Evolutionary conservation across 805 yeast genomes (phyloP), one percentile per base, ranked within the genome.

Genomic region (Yarrowia sp.): DNA sequence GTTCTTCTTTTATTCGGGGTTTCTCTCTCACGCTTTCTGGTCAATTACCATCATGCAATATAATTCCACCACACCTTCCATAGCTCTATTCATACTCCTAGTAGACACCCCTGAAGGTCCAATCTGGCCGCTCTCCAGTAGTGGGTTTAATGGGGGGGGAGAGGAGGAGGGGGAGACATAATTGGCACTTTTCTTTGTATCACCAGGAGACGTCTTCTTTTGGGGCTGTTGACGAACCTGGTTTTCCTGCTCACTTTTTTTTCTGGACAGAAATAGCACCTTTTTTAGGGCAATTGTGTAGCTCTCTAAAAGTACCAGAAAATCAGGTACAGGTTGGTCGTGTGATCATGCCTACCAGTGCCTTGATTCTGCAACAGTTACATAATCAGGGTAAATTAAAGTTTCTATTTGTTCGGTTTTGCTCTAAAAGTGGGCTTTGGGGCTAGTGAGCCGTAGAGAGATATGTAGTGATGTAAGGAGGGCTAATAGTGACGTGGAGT

Each of bases 361-460:
- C 61, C 46, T 54, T 26, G 61, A 54, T 54, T 38, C 61, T 54
- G 61, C 61, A 54, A 3, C 17, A 54, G 24, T 54, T 54, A 54
- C 61, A 54, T 54, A 54, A 54, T 54, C 61, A 54, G 46, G 44
- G 46, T 38, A 14, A 32, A 54, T 54, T 54, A 36, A 19, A 19
- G 61, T 54, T 54, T 24, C 24, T 26, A 43, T 21, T 51, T 33
- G 41, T 33, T 22, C 21, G 9, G 4, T 8, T 2, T 8, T 46
- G 33, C 33, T 28, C 30, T 41, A 43, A 24, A 43, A 4, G 22
- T 38, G 19, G 32, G 11, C 12, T 19, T 11, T 16, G 8, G 28
- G 12, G 32, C 19, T 26, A 44, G 43, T 38, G 30, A 6, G 32
- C 22, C 4, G 28, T 24, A 44, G 32, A 30, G 32, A 30, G 33